Conservation (phyloP, 164 flowering plant species). For the Santalum album region DNA sequence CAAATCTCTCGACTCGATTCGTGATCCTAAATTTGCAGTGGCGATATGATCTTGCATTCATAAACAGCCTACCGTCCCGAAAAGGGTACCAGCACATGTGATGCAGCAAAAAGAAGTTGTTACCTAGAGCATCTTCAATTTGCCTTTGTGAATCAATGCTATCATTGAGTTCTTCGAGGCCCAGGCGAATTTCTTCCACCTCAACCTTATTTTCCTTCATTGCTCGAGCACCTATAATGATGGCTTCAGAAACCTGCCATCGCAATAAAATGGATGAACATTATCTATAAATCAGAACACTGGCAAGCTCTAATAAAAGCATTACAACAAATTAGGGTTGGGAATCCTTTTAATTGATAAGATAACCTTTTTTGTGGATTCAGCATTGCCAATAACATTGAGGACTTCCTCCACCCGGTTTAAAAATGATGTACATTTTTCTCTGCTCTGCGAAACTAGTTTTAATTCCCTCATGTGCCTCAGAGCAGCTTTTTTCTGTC, state of each 20-base stretch:
- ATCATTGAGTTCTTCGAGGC: slow-evolving; percentile 66
- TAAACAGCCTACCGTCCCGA: too few species aligned
- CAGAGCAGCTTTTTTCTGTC: slow-evolving; percentile 57
- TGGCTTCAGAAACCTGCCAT: slow-evolving; percentile 75
- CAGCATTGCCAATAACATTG: slow-evolving; percentile 53
- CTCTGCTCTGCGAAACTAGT: slow-evolving; percentile 52
- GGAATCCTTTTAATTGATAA: not conserved
- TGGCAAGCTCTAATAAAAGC: too few species aligned
- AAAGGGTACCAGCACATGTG: too few species aligned
- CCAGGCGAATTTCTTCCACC: slow-evolving; percentile 52
- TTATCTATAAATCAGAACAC: too few species aligned
- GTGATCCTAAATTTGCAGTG: too few species aligned
- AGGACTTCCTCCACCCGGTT: slow-evolving; percentile 80
- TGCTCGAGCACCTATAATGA: slow-evolving; percentile 64
- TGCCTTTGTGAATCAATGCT: slow-evolving; percentile 51
- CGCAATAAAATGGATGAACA: slow-evolving; percentile 4
- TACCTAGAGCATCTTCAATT: slow-evolving; percentile 59
- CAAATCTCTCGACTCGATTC: too few species aligned
- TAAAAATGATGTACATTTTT: slow-evolving; percentile 47
- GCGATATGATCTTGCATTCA: too few species aligned
- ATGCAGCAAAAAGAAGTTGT: not conserved
- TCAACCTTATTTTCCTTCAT: slow-evolving; percentile 57
- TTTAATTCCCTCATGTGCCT: slow-evolving; percentile 57
- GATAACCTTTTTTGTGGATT: slow-evolving; percentile 71
- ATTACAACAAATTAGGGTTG: too few species aligned